Evolutionary conservation across 345 rosid genomes (phyloP), one percentile per base, ranked within the genome.

Genomic region (Brassica carinata): DNA sequence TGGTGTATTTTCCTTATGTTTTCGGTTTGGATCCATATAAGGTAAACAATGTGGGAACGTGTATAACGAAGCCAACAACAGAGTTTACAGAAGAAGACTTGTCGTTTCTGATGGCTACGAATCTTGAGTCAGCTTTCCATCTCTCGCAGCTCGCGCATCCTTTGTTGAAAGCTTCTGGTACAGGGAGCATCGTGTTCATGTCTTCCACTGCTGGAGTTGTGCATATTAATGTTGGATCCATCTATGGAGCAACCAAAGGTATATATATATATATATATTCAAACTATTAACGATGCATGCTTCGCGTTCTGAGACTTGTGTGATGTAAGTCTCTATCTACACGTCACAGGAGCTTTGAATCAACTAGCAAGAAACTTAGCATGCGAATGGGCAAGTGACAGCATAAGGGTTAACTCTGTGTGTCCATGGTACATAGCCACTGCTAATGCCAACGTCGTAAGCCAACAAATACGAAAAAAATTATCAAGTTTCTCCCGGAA

Each of bases 1-100:
- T 33, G 36, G 36, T 33, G 7, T 33, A 1, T 33, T 33, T 33
- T 33, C 36, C 36, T 33, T 33, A 33, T 33, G 36, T 33, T 33
- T 23, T 23, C 26, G 26, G 26, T 23, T 33, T 33, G 36, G 36
- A 5, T 33, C 36, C 6, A 29, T 33, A 33, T 40, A 5, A 91
- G 95, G 74, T 93, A 30, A 93, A 90, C 74, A 93, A 91, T 79
- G 96, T 85, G 14, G 98, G 98, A 64, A 91, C 90, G 23, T 81
- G 81, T 68, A 81, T 89, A 17, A 62, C 81, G 64, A 93, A 89
- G 80, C 91, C 96, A 0, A 87, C 82, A 66, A 75, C 79, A 8
- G 90, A 93, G 67, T 81, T 77, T 75, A 90, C 85, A 2, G 66
- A 82, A 0, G 86, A 83, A 68, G 98, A 93, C 29, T 83, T 86